Evolutionary conservation across 257 asterid species (phyloP), one percentile per base, ranked within the genome.

Genomic region (Forsythia suspensa): DNA sequence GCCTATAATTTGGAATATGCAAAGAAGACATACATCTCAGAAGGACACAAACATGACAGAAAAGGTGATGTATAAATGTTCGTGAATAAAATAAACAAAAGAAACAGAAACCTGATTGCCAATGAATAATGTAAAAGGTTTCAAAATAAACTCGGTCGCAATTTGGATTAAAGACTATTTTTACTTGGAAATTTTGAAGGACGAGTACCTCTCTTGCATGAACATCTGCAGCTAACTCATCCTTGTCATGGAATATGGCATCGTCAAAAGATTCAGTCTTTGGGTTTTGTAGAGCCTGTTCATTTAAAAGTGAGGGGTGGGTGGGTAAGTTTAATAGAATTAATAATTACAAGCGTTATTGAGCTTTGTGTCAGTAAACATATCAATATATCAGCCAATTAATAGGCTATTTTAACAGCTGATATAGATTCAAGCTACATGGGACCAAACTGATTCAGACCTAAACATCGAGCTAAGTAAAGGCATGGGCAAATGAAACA

Each of bases 221-320:
- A 79, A n/a, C 74, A 74, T 76, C 79, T 81, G 76, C 86, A 55
- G 86, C 72, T 67, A 71, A 72, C 73, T 71, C 84, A 57, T 78
- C 70, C 76, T 20, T 55, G 72, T 71, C 24, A 51, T 73, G 15
- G 70, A 74, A 77, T 21, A 82, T 72, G 72, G 43, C 82, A 80
- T 80, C 82, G 51, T 82, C 80, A 57, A 71, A 76, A 77, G 61
- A n/a, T 74, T 89, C 91, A 48, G 77, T 39, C 80, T 86, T 86
- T 61, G 81, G 89, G 74, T 65, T 81, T 70, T 77, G 86, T 77
- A 66, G 82, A 55, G 71, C 87, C 90, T 85, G 84, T 70, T 81
- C 71, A 41, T 79, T 82, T 82, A 72, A 75, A 73, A 68, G 34
- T 1, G 38, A 20, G 39, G 16, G 43, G 61, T 29, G 39, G 6